phyloP scores from a whole-genome alignment of 1,284 basidiomycete genomes.

The Ceratobasidium sp. region DNA sequence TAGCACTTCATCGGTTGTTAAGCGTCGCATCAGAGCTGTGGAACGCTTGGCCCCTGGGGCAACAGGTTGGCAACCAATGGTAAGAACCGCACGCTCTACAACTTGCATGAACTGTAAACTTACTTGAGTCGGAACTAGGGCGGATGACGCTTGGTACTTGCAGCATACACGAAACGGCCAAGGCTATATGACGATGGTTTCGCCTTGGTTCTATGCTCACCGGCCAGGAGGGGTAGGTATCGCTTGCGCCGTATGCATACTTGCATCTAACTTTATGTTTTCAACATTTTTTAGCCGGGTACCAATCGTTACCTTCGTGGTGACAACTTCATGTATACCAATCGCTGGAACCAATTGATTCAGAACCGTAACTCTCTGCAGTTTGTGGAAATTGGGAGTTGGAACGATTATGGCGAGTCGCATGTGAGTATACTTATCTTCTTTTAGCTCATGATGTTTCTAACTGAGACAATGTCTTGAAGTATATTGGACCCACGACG shows the following conservation, averaged over 20 bases:
- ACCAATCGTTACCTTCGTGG: conserved; percentile 61
- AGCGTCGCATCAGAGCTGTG: conserved; percentile 6
- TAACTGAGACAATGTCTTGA: not conserved
- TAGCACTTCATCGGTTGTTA: conserved; percentile 48
- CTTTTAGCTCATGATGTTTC: too few species aligned
- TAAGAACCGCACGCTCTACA: not conserved
- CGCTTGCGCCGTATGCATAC: not conserved
- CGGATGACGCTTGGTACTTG: conserved; percentile 50
- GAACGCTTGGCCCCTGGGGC: conserved; percentile 52
- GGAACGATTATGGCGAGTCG: conserved; percentile 50
- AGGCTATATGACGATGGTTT: conserved; percentile 61
- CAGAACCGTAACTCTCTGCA: conserved; percentile 55
- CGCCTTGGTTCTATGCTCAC: conserved; percentile 60
- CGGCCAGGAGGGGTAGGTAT: conserved; percentile 53
- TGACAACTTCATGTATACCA: conserved; percentile 59
- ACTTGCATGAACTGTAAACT: too few species aligned
- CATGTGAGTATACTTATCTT: not conserved
- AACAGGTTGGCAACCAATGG: conserved; percentile 52
- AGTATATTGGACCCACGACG: conserved; percentile 44
- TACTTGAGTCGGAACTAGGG: not conserved
- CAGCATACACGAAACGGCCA: conserved; percentile 54
- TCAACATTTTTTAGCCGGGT: conserved; percentile 7
- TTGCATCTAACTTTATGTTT: not conserved
- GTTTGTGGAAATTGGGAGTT: conserved; percentile 58
- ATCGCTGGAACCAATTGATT: conserved; percentile 59